Base-by-base conservation (phyloP, 1,139 yeast species). In the Kurtzmaniella quercitrusa region DNA sequence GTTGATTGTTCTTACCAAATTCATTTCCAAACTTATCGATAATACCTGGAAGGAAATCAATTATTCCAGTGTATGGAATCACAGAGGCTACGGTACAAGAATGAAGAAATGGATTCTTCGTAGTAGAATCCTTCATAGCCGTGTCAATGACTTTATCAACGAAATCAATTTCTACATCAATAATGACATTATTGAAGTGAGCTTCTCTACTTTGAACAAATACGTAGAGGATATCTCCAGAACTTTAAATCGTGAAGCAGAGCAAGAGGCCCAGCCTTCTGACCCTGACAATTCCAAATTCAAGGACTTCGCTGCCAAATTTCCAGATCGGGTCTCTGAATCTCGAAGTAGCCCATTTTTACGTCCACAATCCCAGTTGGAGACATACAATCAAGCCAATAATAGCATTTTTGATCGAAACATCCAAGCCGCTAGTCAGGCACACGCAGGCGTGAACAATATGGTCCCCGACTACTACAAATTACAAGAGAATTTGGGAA, bases 1-100 rank as follows among this genome's bases (percentile, higher is more conserved):
- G 51, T 82, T 87, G 51, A 69, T 87, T 38, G 63, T 84, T 24
- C 73, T 82, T 34, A 59, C 89, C 18, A 82, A 81, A 48, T 82
- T 80, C 54, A 70, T 86, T 10, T 81, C 80, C 53, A 75, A 77
- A 47, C 66, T 76, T 18, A 70, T 87, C 44, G 84, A 79, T 46
- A 71, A 71, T 21, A 78, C 88, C 0, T 89, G 96, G 96, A 67
- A 75, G 37, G 94, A 85, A 51, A 79, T 85, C 38, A 78, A 77
- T 51, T 79, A 78, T 53, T 80, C 88, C 14, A 63, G 69, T 14
- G 80, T 81, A 11, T 90, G 97, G 97, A 73, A 70, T 34, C 74
- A 73, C 53, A 59, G 60, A 6, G 66, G 71, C 14, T 71, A 62
- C 42, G 67, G 71, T 41, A 60, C 60, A 2, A 66, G 67, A 9